Evolutionary conservation across 139 green algal genomes (phyloP).

Genomic region (Eudorina sp.): DNA sequence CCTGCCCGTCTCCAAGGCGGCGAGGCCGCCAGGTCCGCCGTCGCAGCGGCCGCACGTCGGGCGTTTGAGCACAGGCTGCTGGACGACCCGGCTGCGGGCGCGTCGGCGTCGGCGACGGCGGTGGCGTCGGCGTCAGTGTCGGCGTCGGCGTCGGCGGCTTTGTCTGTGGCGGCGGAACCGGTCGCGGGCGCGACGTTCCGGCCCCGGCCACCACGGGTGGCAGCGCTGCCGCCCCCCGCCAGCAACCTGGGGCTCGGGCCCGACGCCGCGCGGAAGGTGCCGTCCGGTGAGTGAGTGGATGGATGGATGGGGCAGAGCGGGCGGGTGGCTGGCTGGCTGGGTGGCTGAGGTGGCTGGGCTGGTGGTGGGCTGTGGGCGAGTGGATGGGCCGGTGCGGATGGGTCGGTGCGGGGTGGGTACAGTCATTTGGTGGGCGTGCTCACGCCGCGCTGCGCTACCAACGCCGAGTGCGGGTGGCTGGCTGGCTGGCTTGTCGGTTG

Average conservation of each 20-base stretch:
- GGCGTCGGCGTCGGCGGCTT: not conserved
- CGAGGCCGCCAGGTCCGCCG: not conserved
- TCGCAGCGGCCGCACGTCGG: not conserved
- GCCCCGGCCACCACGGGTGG: not conserved
- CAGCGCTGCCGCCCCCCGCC: not conserved
- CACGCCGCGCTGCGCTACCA: no score
- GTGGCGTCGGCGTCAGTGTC: not conserved
- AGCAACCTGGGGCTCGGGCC: not conserved
- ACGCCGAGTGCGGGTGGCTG: no score
- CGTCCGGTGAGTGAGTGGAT: constrained; percentile 21
- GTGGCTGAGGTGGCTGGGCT: no score
- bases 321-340: no score
- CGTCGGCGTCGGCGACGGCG: not conserved
- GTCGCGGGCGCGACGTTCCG: no score
- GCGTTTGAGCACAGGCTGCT: not conserved
- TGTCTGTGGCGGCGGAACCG: not conserved
- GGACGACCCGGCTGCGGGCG: not conserved
- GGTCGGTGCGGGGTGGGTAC: no score
- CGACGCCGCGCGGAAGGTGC: not conserved
- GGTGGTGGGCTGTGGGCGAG: no score
- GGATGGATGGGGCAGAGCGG: no score
- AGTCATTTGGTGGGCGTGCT: no score
- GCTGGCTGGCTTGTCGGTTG: no score
- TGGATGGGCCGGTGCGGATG: no score
- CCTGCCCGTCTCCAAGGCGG: not conserved